Evolutionary conservation across 2,329 filamentous ascomycete genomes (phyloP).

Genomic region (Fusarium proliferatum): DNA sequence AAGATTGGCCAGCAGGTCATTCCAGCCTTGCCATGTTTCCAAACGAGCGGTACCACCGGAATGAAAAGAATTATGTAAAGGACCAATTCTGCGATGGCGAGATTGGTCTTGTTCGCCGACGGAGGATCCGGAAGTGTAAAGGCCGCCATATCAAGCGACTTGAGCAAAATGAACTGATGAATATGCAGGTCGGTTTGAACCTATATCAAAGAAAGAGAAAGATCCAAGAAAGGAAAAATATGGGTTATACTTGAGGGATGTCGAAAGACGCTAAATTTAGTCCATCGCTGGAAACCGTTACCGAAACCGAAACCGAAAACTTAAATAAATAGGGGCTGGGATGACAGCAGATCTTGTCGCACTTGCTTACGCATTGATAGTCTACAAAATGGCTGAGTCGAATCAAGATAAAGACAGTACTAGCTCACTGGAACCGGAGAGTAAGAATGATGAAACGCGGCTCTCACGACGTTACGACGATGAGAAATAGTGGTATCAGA

Average conservation of each 20-base stretch:
- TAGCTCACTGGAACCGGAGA: neutral
- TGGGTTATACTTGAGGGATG: neutral
- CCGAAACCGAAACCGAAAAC: neutral
- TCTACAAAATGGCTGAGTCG: neutral
- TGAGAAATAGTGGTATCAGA: neutral
- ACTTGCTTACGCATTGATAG: neutral
- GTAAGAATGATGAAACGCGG: neutral
- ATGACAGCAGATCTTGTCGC: neutral
- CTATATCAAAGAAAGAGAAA: neutral
- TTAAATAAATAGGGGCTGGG: neutral
- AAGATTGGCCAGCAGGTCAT: neutral
- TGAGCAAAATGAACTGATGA: neutral
- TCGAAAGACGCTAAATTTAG: neutral
- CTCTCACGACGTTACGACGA: neutral
- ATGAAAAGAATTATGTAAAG: neutral
- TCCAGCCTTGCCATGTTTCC: neutral
- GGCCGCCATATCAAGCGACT: neutral
- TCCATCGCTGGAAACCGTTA: rapidly evolving
- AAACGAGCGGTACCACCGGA: neutral
- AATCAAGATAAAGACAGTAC: neutral
- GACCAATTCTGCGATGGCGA: neutral
- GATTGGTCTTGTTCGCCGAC: neutral
- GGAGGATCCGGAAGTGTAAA: neutral
- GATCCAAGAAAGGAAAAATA: neutral
- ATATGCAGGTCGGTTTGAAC: neutral